Percentiles rank a stretch among this genome's conserved stretches.
Conservation (phyloP, 345 rosid genomes). For the Garcia nutans region DNA sequence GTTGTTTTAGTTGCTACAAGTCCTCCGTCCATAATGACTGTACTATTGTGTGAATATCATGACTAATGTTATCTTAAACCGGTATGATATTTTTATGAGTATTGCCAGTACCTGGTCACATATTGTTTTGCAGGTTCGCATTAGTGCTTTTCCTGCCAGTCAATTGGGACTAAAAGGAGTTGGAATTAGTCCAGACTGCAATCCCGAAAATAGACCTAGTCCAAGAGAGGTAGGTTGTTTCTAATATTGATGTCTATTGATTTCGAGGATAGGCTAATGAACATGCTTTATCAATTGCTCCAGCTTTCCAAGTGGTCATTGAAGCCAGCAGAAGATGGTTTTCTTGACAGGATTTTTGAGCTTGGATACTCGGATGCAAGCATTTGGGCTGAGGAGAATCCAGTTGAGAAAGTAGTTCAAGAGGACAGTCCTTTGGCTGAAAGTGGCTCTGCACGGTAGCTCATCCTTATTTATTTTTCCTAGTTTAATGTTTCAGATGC, state of each 20-base stretch:
- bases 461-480: not conserved
- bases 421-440: slow-evolving; percentile 28
- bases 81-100: not conserved
- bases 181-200: slow-evolving; percentile 89
- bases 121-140: slow-evolving; percentile 53
- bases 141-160: slow-evolving; percentile 83
- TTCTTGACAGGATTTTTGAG: slow-evolving; percentile 76
- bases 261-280: slow-evolving; percentile 4
- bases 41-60: not conserved
- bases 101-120: slow-evolving; percentile 2
- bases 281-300: slow-evolving; percentile 1
- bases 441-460: slow-evolving; percentile 25
- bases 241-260: not conserved
- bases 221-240: slow-evolving; percentile 59
- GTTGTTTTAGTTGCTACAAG: too few relatives aligned
- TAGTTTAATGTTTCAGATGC: slow-evolving; percentile 4
- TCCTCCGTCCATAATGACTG: too few relatives aligned
- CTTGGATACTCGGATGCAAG: slow-evolving; percentile 80
- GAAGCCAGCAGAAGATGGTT: slow-evolving; percentile 79
- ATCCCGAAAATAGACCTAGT: slow-evolving; percentile 66
- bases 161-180: slow-evolving; percentile 64
- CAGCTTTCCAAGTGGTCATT: slow-evolving; percentile 94
- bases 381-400: slow-evolving; percentile 71
- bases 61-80: slow-evolving; percentile 11
- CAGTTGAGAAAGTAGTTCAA: slow-evolving; percentile 47